Conservation (phyloP, 805 yeast species). For the Yarrowia sp. region DNA sequence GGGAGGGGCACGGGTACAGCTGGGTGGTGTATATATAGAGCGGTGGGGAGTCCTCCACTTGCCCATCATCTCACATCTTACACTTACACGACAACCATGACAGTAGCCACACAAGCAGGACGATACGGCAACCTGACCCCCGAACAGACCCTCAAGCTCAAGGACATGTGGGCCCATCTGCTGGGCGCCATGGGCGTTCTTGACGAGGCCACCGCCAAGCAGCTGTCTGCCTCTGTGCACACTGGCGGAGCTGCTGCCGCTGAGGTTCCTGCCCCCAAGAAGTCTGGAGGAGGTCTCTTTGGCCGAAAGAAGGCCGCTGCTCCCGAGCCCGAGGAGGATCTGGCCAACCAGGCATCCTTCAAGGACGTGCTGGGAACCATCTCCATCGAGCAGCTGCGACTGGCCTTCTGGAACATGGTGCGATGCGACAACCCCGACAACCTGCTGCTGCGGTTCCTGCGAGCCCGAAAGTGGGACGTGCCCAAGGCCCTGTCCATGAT, state of each 20-base stretch:
- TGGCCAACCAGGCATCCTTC: conserved; percentile 47
- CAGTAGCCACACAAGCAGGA: conserved; percentile 46
- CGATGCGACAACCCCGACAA: conserved; percentile 87
- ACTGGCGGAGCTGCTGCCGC: conserved; percentile 39
- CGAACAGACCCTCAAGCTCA: conserved; percentile 51
- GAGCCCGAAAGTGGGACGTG: conserved; percentile 88
- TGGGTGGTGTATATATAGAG: conserved; percentile 1
- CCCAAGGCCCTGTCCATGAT: conserved; percentile 74
- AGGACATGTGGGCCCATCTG: conserved; percentile 52
- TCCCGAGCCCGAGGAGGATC: conserved; percentile 40
- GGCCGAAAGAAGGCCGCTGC: conserved; percentile 43
- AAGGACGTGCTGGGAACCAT: conserved; percentile 60
- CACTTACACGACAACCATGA: conserved; percentile 15
- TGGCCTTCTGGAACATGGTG: conserved; percentile 63
- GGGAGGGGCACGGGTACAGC: conserved; percentile 19
- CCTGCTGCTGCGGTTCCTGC: conserved; percentile 71
- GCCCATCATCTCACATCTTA: background rate
- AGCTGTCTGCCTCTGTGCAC: conserved; percentile 41
- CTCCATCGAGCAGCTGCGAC: conserved; percentile 59
- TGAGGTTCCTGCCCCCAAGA: conserved; percentile 45
- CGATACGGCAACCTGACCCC: conserved; percentile 51
- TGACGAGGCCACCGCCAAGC: conserved; percentile 44
- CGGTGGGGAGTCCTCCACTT: background rate
- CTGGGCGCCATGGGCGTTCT: conserved; percentile 44
- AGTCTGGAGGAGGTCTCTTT: conserved; percentile 46